These are phyloP conservation scores for Penicillium robsamsonii DNA, from an alignment of 495 filamentous ascomycete genomes.

Conservation along the genomic window DNA sequence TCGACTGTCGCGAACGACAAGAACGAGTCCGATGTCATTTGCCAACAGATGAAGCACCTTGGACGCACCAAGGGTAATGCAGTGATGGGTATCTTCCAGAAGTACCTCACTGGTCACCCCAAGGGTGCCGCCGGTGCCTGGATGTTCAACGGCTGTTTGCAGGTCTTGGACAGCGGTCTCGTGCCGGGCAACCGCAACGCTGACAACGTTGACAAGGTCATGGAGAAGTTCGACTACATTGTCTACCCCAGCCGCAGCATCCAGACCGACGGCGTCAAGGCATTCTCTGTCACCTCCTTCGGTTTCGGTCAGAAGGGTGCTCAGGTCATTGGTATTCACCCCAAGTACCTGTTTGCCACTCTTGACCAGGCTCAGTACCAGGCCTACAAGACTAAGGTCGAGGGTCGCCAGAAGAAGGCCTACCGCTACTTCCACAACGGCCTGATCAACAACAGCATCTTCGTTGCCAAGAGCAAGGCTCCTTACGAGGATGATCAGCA, in stretches of 20 bases:
- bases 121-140: slow-evolving; percentile 99
- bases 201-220: slow-evolving; percentile 92
- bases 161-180: slow-evolving; percentile 87
- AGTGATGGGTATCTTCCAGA: slow-evolving; percentile 96
- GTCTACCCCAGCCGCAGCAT: slow-evolving; percentile 93
- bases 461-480: slow-evolving; percentile 87
- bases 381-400: slow-evolving; percentile 81
- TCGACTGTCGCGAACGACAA: slow-evolving; percentile 99
- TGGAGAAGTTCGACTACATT: slow-evolving; percentile 97
- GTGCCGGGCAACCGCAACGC: slow-evolving; percentile 98
- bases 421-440: slow-evolving; percentile 98
- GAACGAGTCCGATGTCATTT: slow-evolving; percentile 97
- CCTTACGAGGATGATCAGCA: slow-evolving; percentile 89
- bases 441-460: slow-evolving; percentile 93
- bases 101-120: slow-evolving; percentile 97
- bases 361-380: slow-evolving; percentile 82
- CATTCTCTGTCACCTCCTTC: slow-evolving; percentile 98
- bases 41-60: slow-evolving; percentile 93
- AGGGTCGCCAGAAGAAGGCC: slow-evolving; percentile 92
- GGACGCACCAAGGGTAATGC: slow-evolving; percentile 95
- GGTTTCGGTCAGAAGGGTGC: slow-evolving; percentile 99
- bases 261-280: slow-evolving; percentile 97
- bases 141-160: slow-evolving; percentile 98
- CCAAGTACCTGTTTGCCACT: slow-evolving; percentile 92
- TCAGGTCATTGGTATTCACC: slow-evolving; percentile 94